phyloP scores from a whole-genome alignment of 345 rosid genomes.

The Eutrema japonicum region DNA sequence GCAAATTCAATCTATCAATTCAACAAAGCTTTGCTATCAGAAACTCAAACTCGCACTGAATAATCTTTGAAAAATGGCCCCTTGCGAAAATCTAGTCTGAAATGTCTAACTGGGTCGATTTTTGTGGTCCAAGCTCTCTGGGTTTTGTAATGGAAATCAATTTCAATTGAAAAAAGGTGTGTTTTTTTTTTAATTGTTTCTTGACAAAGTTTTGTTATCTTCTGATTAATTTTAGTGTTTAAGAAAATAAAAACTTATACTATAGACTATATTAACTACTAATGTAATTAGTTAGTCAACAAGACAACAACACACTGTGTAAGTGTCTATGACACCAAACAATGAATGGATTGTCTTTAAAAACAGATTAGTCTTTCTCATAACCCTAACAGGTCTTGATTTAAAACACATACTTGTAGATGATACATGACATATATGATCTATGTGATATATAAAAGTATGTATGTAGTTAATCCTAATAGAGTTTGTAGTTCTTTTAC shows the following conservation, averaged over 20 bases:
- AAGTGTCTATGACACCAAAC: background rate
- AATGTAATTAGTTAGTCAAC: too few relatives aligned
- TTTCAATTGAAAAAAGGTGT: too few relatives aligned
- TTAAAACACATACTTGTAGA: background rate
- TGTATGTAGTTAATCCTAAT: background rate
- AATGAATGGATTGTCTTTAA: too few relatives aligned
- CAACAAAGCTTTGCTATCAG: slow-evolving; percentile 20
- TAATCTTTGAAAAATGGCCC: background rate
- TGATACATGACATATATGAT: too few relatives aligned
- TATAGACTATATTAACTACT: background rate
- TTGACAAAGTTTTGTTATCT: background rate
- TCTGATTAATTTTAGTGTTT: background rate
- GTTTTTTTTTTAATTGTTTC: background rate
- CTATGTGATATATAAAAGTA: too few relatives aligned
- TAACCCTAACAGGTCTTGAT: background rate
- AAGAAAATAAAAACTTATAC: too few relatives aligned
- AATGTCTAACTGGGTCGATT: slow-evolving; percentile 15
- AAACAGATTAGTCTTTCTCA: background rate
- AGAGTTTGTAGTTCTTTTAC: background rate
- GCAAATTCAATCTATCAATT: slow-evolving; percentile 39
- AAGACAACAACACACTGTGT: too few relatives aligned
- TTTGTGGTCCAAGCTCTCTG: slow-evolving; percentile 3
- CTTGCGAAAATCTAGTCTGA: slow-evolving; percentile 6
- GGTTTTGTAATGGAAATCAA: background rate
- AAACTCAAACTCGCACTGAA: slow-evolving; percentile 16